Evolutionary conservation across 2,329 filamentous ascomycete genomes (phyloP).

Genomic region (Epicoccum sorghinum): DNA sequence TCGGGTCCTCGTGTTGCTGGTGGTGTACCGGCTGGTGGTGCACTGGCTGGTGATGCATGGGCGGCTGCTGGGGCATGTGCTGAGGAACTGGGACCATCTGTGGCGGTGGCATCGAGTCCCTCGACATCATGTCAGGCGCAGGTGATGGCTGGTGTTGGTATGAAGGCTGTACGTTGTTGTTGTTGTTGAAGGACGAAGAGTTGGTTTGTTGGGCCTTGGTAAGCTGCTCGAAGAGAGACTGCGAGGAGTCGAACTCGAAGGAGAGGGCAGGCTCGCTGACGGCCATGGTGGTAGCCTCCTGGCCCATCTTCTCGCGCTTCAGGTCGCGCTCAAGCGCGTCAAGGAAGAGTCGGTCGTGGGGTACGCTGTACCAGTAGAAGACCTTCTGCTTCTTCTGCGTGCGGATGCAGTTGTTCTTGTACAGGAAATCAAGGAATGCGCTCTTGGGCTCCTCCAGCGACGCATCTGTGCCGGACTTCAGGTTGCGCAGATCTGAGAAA

Average conservation of each 20-base stretch:
- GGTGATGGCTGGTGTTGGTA: conserved; percentile 57
- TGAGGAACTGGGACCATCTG: conserved; percentile 69
- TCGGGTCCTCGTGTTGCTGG: conserved; percentile 66
- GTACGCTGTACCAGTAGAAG: conserved; percentile 99
- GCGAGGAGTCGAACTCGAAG: conserved; percentile 98
- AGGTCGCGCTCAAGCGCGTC: conserved; percentile 96
- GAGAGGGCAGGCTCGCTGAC: conserved; percentile 97
- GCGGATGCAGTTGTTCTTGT: conserved; percentile 99
- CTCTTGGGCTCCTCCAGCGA: conserved; percentile 99
- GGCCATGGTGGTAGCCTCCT: conserved; percentile 95
- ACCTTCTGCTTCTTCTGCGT: conserved; percentile 99
- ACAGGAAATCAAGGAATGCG: conserved; percentile 95
- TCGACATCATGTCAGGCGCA: conserved; percentile 82
- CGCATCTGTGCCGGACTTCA: conserved; percentile 97
- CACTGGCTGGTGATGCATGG: conserved; percentile 51
- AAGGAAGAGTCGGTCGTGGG: conserved; percentile 95
- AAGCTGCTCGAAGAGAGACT: conserved; percentile 98
- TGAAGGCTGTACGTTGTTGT: conserved; percentile 64
- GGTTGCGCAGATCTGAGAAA: conserved; percentile 96
- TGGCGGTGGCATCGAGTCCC: conserved; percentile 93
- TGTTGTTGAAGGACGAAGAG: conserved; percentile 93
- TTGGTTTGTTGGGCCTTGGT: conserved; percentile 99
- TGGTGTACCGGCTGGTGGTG: conserved; percentile 47
- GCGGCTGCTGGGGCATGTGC: conserved; percentile 33
- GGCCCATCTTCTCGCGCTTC: conserved; percentile 99